A percentile compares a stretch with the other conserved stretches of the same genome.
These are phyloP conservation scores for Candida silvatica DNA, from an alignment of 805 yeast genomes.

Conservation along the genomic window DNA sequence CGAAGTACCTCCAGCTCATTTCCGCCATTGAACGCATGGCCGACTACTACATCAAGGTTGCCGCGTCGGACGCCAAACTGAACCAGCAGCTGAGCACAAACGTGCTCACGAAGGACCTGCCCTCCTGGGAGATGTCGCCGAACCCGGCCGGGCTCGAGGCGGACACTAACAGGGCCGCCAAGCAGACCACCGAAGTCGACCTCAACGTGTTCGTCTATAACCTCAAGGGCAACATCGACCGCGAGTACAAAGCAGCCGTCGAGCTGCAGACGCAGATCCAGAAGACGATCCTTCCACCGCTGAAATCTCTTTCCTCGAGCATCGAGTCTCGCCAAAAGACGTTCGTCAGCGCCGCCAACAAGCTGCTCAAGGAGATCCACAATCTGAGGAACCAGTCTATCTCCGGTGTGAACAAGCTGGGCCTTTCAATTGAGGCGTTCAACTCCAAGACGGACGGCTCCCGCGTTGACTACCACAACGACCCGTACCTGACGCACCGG, in stretches of 20 bases:
- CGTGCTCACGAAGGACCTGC: conserved; percentile 12
- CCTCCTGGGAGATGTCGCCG: conserved; percentile 23
- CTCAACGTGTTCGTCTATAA: conserved; percentile 22
- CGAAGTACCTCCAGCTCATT: conserved; percentile 19
- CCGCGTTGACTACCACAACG: conserved; percentile 29
- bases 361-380: conserved; percentile 32
- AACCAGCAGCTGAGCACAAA: conserved; percentile 19
- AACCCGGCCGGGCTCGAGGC: no score
- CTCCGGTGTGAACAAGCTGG: conserved; percentile 19
- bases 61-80: conserved; percentile 13
- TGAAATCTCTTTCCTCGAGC: conserved; percentile 31
- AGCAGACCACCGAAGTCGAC: conserved; percentile 6
- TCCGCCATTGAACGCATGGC: conserved; percentile 16
- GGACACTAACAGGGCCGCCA: background rate
- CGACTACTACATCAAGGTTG: conserved; percentile 17
- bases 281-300: conserved; percentile 31
- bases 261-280: conserved; percentile 32
- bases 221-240: conserved; percentile 21
- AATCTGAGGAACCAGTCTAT: conserved; percentile 25
- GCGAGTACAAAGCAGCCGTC: conserved; percentile 23
- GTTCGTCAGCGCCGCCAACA: conserved; percentile 25
- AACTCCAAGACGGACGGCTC: conserved; percentile 7
- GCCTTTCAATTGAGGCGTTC: conserved; percentile 13
- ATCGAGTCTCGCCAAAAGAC: conserved; percentile 34
- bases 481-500: conserved; percentile 39